Conservation (phyloP, 1,139 yeast species). For the Lodderomyces parapsilosis region DNA sequence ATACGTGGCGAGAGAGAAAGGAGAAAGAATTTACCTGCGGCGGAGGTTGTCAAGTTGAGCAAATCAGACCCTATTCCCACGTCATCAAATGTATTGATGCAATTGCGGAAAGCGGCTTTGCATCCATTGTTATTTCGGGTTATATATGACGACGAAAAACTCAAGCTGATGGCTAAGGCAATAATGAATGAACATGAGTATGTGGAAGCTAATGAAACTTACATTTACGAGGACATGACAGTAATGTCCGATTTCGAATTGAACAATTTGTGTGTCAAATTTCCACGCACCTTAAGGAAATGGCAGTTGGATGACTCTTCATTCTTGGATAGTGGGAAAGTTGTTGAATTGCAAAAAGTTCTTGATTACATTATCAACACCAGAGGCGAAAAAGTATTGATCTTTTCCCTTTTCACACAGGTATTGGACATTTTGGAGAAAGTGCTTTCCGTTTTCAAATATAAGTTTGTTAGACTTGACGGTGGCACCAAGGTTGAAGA, state of each 20-base stretch:
- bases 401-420: slow-evolving; percentile 92
- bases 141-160: slow-evolving; percentile 50
- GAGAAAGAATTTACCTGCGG: slow-evolving; percentile 41
- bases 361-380: slow-evolving; percentile 54
- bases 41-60: slow-evolving; percentile 38
- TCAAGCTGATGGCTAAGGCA: slow-evolving; percentile 67
- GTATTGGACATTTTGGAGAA: slow-evolving; percentile 83
- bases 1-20: slow-evolving; percentile 52
- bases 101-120: slow-evolving; percentile 68
- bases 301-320: slow-evolving; percentile 54
- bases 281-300: slow-evolving; percentile 60
- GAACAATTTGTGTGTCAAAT: slow-evolving; percentile 68
- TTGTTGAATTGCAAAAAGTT: slow-evolving; percentile 54
- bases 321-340: slow-evolving; percentile 79
- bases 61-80: slow-evolving; percentile 35
- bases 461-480: slow-evolving; percentile 81
- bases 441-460: slow-evolving; percentile 62
- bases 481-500: slow-evolving; percentile 94
- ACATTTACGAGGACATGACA: slow-evolving; percentile 88
- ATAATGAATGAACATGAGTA: slow-evolving; percentile 84
- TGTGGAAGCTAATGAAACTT: slow-evolving; percentile 67
- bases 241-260: slow-evolving; percentile 95
- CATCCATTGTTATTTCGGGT: slow-evolving; percentile 74
- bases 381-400: slow-evolving; percentile 75
- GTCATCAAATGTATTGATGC: slow-evolving; percentile 63